Evolutionary conservation across 805 yeast species (phyloP).

Genomic region (Teunomyces atbi): DNA sequence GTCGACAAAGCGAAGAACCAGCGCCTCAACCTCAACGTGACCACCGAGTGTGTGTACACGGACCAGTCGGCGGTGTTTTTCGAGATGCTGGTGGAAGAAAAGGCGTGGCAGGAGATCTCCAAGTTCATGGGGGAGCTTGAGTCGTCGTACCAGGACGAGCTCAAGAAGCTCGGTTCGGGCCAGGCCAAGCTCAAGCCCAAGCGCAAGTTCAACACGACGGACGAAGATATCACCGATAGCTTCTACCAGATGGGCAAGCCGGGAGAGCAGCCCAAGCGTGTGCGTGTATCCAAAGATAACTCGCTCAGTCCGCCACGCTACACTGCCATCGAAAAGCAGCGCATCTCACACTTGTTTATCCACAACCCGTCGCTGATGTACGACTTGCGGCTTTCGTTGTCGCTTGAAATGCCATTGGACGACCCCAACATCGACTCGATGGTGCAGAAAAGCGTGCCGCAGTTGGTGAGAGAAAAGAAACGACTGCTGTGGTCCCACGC

Average conservation of each 20-base stretch:
- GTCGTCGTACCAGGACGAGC: slow-evolving; percentile 44
- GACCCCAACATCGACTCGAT: slow-evolving; percentile 54
- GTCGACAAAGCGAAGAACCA: slow-evolving; percentile 62
- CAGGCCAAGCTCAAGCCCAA: slow-evolving; percentile 28
- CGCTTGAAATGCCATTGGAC: slow-evolving; percentile 72
- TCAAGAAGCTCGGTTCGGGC: slow-evolving; percentile 15
- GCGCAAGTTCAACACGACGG: slow-evolving; percentile 57
- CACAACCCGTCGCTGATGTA: slow-evolving; percentile 74
- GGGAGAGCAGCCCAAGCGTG: slow-evolving; percentile 61
- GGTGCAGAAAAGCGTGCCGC: slow-evolving; percentile 51
- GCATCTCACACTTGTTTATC: slow-evolving; percentile 69
- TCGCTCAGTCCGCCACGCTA: slow-evolving; percentile 61
- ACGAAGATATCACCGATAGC: slow-evolving; percentile 61
- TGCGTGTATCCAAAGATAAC: slow-evolving; percentile 66
- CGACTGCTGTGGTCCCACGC: slow-evolving; percentile 70
- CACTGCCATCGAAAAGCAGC: slow-evolving; percentile 68
- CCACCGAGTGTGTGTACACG: slow-evolving; percentile 64
- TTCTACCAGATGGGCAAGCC: slow-evolving; percentile 61
- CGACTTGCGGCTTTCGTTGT: slow-evolving; percentile 74
- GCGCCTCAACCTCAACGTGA: slow-evolving; percentile 62
- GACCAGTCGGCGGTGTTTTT: slow-evolving; percentile 55
- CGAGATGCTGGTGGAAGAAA: slow-evolving; percentile 64
- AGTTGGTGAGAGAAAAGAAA: slow-evolving; percentile 64
- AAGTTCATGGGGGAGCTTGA: slow-evolving; percentile 56
- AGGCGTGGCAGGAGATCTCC: slow-evolving; percentile 56